These are phyloP conservation scores for Cryptomeria japonica DNA, from an alignment of 75 land plant species.

Conservation along the genomic window DNA sequence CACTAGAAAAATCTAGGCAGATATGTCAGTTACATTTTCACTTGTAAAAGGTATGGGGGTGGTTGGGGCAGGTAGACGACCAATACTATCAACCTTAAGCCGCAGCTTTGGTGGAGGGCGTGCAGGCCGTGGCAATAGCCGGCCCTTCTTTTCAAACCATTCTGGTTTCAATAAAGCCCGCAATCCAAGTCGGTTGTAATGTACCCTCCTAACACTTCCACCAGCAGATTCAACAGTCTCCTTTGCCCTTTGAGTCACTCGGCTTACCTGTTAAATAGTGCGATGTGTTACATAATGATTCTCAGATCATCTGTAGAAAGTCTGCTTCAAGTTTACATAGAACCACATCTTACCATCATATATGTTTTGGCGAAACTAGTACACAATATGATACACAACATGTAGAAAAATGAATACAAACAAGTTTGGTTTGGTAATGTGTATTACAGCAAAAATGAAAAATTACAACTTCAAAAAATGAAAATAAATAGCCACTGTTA, in stretches of 20 bases:
- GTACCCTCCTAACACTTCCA: conserved; percentile 78
- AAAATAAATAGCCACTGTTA: background rate
- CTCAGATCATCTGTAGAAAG: background rate
- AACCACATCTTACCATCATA: background rate
- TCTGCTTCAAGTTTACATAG: background rate
- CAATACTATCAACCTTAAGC: conserved; percentile 80
- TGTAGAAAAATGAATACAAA: background rate
- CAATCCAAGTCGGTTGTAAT: conserved; percentile 85
- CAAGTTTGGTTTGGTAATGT: background rate
- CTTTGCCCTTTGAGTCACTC: conserved; percentile 84
- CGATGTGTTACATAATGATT: background rate
- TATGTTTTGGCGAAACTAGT: background rate
- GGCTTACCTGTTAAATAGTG: conserved; percentile 62
- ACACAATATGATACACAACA: background rate
- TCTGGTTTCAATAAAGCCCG: conserved; percentile 80
- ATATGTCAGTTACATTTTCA: conserved; percentile 21
- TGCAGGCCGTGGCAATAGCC: conserved; percentile 79
- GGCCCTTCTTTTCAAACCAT: conserved; percentile 94
- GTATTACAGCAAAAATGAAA: background rate
- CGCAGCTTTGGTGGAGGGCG: conserved; percentile 78
- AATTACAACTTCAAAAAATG: background rate
- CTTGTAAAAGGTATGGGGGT: conserved; percentile 58
- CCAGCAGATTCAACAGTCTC: conserved; percentile 88
- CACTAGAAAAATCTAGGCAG: conserved; percentile 3
- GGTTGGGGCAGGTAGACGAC: conserved; percentile 90